phyloP scores from a whole-genome alignment of 1,284 basidiomycete species.

The Ceratobasidium sp. region DNA sequence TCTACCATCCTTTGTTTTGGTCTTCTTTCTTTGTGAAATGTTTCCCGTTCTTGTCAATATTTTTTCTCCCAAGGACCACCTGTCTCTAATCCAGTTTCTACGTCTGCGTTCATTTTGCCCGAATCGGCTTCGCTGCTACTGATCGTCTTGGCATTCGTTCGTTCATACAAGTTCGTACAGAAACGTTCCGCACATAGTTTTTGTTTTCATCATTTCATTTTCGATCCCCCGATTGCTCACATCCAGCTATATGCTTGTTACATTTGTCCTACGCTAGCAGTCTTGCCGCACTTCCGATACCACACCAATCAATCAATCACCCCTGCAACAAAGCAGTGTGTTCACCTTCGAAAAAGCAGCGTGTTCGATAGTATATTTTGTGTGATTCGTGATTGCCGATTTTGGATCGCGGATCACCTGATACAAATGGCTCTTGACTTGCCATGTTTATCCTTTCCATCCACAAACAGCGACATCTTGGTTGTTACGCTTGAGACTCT shows the following conservation, averaged over 20 bases:
- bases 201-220: conserved; percentile 3
- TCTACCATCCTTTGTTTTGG: conserved; percentile 12
- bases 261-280: conserved; percentile 35
- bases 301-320: conserved; percentile 36
- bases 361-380: background rate
- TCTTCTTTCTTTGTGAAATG: conserved; percentile 19
- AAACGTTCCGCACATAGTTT: conserved; percentile 35
- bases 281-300: conserved; percentile 16
- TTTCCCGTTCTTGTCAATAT: conserved; percentile 7
- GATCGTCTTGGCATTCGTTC: conserved; percentile 35
- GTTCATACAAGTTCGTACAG: conserved; percentile 31
- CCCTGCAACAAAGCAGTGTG: background rate
- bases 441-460: conserved; percentile 24
- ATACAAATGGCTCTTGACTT: background rate
- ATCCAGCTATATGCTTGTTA: conserved; percentile 9
- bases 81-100: conserved; percentile 35
- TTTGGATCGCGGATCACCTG: conserved; percentile 17
- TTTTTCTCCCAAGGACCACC: background rate
- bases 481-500: background rate
- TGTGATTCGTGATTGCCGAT: background rate
- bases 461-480: background rate
- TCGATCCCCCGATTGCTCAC: conserved; percentile 8
- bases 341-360: background rate
- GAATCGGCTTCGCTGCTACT: conserved; percentile 25
- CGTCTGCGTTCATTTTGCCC: conserved; percentile 16